phyloP scores from a whole-genome alignment of 805 yeast genomes.

The Metschnikowia drakensbergensis region DNA sequence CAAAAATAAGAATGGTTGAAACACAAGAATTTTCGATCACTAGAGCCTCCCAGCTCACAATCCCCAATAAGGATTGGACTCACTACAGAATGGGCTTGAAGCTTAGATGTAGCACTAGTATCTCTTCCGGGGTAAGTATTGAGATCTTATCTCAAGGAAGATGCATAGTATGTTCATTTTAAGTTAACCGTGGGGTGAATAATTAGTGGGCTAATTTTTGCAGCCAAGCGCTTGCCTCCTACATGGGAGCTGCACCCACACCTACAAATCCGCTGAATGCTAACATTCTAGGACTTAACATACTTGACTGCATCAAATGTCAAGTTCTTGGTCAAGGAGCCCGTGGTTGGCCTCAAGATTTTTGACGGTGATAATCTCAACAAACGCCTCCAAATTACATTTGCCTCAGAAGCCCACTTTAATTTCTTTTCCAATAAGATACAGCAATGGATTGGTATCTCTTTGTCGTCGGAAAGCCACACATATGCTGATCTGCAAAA shows the following conservation, averaged over 20 bases:
- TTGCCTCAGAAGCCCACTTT: slow-evolving; percentile 16
- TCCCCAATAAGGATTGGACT: slow-evolving; percentile 20
- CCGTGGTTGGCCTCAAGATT: slow-evolving; percentile 18
- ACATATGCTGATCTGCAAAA: slow-evolving; percentile 8
- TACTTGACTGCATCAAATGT: slow-evolving; percentile 14
- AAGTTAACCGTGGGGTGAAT: not conserved
- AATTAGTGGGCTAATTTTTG: not conserved
- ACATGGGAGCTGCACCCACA: not conserved
- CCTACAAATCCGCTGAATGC: not conserved
- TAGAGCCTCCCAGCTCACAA: slow-evolving; percentile 19
- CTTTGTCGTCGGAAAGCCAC: slow-evolving; percentile 6
- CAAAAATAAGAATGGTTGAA: slow-evolving; percentile 10
- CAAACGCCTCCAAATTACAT: slow-evolving; percentile 18
- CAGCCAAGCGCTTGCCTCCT: not conserved
- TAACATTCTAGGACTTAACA: slow-evolving; percentile 15
- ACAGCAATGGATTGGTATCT: slow-evolving; percentile 14
- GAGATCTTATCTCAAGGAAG: slow-evolving; percentile 17
- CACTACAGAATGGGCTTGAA: slow-evolving; percentile 22
- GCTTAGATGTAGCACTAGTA: slow-evolving; percentile 12
- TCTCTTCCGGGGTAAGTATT: slow-evolving; percentile 12
- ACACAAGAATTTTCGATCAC: slow-evolving; percentile 16
- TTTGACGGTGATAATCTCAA: slow-evolving; percentile 17
- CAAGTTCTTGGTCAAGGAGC: slow-evolving; percentile 15
- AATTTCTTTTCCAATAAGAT: slow-evolving; percentile 16
- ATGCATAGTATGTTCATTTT: slow-evolving; percentile 14